Percentiles rank a stretch among this genome's conserved stretches.
Conservation (phyloP, 805 yeast genomes). For the Suhomyces canberraensis region DNA sequence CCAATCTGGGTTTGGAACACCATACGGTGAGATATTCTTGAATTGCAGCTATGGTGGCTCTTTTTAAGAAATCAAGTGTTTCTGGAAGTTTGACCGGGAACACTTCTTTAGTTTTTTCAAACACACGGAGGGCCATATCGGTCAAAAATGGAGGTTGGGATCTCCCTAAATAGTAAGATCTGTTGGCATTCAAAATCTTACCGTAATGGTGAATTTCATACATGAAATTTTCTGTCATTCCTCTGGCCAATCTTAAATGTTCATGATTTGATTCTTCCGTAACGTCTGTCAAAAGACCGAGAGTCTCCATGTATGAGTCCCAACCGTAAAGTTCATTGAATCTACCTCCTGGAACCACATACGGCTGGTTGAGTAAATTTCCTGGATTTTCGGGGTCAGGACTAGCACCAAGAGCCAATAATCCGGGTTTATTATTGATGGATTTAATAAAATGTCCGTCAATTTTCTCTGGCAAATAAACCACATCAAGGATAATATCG, state of each 20-base stretch:
- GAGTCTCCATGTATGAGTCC: slow-evolving; percentile 92
- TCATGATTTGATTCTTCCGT: slow-evolving; percentile 26
- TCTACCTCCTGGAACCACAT: slow-evolving; percentile 96
- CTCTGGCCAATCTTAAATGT: slow-evolving; percentile 68
- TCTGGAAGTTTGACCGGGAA: slow-evolving; percentile 33
- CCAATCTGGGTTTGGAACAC: slow-evolving; percentile 72
- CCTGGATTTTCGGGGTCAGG: slow-evolving; percentile 52
- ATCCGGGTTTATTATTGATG: slow-evolving; percentile 78
- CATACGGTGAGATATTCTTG: slow-evolving; percentile 82
- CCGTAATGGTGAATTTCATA: slow-evolving; percentile 90
- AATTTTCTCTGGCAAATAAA: slow-evolving; percentile 68
- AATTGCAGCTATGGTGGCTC: slow-evolving; percentile 75
- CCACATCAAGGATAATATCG: slow-evolving; percentile 62
- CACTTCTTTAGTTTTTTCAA: slow-evolving; percentile 50
- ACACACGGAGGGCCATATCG: slow-evolving; percentile 79
- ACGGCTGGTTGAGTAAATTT: slow-evolving; percentile 66
- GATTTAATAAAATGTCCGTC: slow-evolving; percentile 77
- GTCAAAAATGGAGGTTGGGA: slow-evolving; percentile 97
- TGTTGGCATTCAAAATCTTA: slow-evolving; percentile 88
- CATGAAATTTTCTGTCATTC: slow-evolving; percentile 89
- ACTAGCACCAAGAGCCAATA: slow-evolving; percentile 74
- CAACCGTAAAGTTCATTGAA: slow-evolving; percentile 96
- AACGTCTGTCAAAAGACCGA: slow-evolving; percentile 70
- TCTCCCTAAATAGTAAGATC: slow-evolving; percentile 85
- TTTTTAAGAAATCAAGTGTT: slow-evolving; percentile 57